Conservation (phyloP, 805 yeast species). For the Saccharomycopsis sp. region DNA sequence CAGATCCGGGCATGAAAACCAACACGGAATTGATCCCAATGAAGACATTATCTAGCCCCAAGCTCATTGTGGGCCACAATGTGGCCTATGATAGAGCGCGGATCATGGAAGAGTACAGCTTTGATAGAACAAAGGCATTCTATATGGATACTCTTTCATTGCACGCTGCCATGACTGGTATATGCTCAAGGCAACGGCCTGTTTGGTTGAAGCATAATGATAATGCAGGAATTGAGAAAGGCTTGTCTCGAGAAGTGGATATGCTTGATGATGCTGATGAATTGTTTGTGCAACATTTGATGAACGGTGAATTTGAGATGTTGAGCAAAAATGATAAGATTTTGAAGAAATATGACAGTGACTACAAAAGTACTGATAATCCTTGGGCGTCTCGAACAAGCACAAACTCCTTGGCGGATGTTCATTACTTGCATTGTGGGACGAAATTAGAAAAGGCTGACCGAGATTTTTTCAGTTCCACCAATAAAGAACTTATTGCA, state of each 20-base stretch:
- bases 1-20: constrained; percentile 27
- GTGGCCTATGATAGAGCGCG: constrained; percentile 87
- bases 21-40: constrained; percentile 70
- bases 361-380: constrained; percentile 38
- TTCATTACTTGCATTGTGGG: constrained; percentile 70
- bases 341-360: constrained; percentile 24
- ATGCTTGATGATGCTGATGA: constrained; percentile 23
- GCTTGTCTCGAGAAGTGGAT: constrained; percentile 8
- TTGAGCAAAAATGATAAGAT: constrained; percentile 22
- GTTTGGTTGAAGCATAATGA: constrained; percentile 56
- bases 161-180: constrained; percentile 84
- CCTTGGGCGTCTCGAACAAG: constrained; percentile 83
- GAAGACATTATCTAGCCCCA: constrained; percentile 36
- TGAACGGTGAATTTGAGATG: constrained; percentile 15
- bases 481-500: constrained; percentile 44
- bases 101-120: constrained; percentile 70
- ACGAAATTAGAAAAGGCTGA: constrained; percentile 54
- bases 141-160: constrained; percentile 87
- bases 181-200: constrained; percentile 86
- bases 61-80: constrained; percentile 80
- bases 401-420: constrained; percentile 70
- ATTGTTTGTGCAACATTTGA: constrained; percentile 9
- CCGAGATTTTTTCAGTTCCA: constrained; percentile 54
- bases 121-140: constrained; percentile 60
- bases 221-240: constrained; percentile 21